Evolutionary conservation across 495 filamentous ascomycete genomes (phyloP).

Genomic region (Aspergillus mulundensis): DNA sequence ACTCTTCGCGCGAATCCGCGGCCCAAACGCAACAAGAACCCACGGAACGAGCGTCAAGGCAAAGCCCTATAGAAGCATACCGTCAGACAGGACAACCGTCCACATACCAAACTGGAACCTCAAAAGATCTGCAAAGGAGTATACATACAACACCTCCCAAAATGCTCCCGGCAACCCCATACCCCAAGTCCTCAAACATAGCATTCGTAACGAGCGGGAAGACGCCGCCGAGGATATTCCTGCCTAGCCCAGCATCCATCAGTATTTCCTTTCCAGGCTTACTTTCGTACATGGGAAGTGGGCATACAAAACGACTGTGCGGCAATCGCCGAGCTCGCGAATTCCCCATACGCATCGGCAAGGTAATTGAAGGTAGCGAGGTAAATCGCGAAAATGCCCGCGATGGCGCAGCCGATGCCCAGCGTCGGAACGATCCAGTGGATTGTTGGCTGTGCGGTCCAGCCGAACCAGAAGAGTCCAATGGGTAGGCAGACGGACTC

Average conservation of each 20-base stretch:
- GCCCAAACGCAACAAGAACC: no score
- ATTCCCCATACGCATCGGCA: conserved; percentile 86
- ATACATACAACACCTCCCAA: conserved; percentile 72
- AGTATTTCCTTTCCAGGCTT: neutral
- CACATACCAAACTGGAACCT: no score
- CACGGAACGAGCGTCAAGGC: no score
- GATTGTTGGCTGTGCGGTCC: conserved; percentile 62
- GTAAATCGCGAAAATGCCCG: conserved; percentile 87
- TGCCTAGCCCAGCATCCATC: conserved; percentile 36
- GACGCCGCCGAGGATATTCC: conserved; percentile 78
- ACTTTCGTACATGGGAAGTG: neutral
- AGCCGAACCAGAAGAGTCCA: conserved; percentile 83
- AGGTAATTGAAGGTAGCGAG: conserved; percentile 92
- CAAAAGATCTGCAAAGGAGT: no score
- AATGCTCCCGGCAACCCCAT: conserved; percentile 66
- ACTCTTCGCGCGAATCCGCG: no score
- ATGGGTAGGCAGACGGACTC: conserved; percentile 64
- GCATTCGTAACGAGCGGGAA: conserved; percentile 74
- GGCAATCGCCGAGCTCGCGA: conserved; percentile 81
- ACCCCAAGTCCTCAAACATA: conserved; percentile 70
- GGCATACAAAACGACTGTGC: conserved; percentile 71
- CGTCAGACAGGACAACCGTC: no score
- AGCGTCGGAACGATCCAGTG: conserved; percentile 78
- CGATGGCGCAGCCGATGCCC: conserved; percentile 68
- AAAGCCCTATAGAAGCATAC: no score